Percentiles rank a stretch among this genome's conserved stretches.
These are phyloP conservation scores for Yamadazyma diddensiae DNA, from an alignment of 1,139 yeast species.

Conservation along the genomic window DNA sequence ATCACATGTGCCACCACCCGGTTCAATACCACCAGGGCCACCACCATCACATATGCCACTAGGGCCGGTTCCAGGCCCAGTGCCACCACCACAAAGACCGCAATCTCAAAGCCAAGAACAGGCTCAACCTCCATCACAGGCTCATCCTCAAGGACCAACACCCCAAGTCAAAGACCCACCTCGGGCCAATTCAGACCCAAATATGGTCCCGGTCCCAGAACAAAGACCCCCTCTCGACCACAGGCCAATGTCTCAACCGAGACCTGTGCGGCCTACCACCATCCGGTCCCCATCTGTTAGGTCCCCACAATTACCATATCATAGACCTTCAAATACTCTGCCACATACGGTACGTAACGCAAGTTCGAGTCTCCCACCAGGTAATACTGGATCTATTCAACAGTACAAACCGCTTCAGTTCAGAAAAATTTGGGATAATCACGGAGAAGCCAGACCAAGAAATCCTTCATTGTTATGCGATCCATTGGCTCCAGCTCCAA, in stretches of 20 bases:
- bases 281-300: no score
- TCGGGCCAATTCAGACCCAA: conserved; percentile 2
- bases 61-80: conserved; percentile 2
- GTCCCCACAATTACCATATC: conserved; percentile 3
- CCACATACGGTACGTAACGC: no score
- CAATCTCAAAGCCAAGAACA: conserved; percentile 5
- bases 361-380: no score
- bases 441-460: conserved; percentile 21
- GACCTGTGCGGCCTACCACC: conserved; percentile 1
- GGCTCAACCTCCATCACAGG: conserved; percentile 1
- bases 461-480: conserved; percentile 37
- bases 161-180: no score
- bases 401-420: conserved; percentile 35
- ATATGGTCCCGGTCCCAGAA: not conserved
- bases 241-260: conserved; percentile 1
- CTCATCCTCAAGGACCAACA: not conserved
- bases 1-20: not conserved
- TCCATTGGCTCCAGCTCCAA: conserved; percentile 34
- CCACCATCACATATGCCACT: not conserved
- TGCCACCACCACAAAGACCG: conserved; percentile 5
- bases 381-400: conserved; percentile 12
- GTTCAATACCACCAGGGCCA: conserved; percentile 1
- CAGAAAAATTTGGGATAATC: conserved; percentile 38
- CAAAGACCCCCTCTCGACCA: not conserved
- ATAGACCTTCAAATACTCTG: conserved; percentile 10